Evolutionary conservation across 306 rosid genomes (phyloP).

Genomic region (Quercus variabilis): DNA sequence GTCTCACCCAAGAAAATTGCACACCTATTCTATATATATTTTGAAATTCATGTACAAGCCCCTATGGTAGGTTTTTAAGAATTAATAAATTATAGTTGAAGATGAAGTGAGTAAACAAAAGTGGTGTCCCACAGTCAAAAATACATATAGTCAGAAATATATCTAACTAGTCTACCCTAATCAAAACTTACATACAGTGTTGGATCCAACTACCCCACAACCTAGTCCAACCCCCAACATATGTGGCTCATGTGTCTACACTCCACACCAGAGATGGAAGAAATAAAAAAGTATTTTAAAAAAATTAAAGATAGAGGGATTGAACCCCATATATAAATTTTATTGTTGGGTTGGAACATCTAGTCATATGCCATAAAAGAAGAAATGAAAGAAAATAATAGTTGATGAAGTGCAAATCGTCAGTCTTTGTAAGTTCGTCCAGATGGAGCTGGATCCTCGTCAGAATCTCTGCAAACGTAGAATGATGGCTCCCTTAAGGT

Average conservation of each 20-base stretch:
- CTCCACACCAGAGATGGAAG: background rate
- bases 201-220: constrained; percentile 17
- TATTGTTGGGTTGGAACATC: too few relatives aligned
- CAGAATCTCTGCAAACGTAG: too few relatives aligned
- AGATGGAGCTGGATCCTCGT: too few relatives aligned
- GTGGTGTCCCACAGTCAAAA: background rate
- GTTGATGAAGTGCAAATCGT: too few relatives aligned
- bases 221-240: constrained; percentile 28
- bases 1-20: too few relatives aligned
- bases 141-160: background rate
- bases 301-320: background rate
- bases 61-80: background rate
- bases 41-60: background rate
- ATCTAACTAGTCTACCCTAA: too few relatives aligned
- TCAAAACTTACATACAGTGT: too few relatives aligned
- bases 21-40: too few relatives aligned
- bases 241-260: constrained; percentile 21
- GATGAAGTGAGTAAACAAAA: background rate
- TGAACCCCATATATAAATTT: background rate
- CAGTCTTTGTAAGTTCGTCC: too few relatives aligned
- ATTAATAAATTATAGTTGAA: background rate
- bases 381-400: background rate
- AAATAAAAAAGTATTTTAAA: too few relatives aligned
- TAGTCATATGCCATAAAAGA: too few relatives aligned
- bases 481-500: too few relatives aligned